Evolutionary conservation across 371 early-diverging fungal genomes (phyloP).

Genomic region (Mucor racemosus): DNA sequence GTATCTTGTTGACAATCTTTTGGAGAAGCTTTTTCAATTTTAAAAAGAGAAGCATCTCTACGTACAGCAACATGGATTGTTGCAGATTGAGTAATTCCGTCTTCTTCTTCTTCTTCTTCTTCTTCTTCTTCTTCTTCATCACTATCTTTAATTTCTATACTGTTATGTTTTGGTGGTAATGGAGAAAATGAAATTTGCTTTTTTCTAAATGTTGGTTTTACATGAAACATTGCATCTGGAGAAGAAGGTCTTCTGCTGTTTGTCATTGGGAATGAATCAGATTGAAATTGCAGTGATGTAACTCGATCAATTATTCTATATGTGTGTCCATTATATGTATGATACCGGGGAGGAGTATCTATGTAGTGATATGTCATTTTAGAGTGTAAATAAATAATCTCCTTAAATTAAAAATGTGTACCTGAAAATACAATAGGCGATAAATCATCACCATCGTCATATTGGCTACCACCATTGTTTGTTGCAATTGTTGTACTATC

Average conservation of each 20-base stretch:
- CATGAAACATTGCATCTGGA: conserved; percentile 2
- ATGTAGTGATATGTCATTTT: not conserved
- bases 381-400: not conserved
- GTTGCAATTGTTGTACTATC: not conserved
- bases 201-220: conserved; percentile 3
- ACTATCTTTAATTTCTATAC: not conserved
- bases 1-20: not conserved
- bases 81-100: not conserved
- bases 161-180: not conserved
- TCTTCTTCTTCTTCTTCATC: not conserved
- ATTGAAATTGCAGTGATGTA: conserved; percentile 13
- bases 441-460: conserved; percentile 10
- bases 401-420: not conserved
- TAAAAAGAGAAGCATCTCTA: conserved; percentile 25
- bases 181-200: conserved; percentile 2
- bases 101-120: conserved; percentile 13
- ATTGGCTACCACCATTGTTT: not conserved
- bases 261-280: not conserved
- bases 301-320: conserved; percentile 17
- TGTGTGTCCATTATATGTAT: conserved; percentile 18
- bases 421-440: conserved; percentile 10
- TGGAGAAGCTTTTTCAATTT: conserved; percentile 16
- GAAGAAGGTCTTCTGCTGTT: conserved; percentile 11
- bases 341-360: conserved; percentile 9
- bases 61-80: conserved; percentile 25